Conservation (phyloP, 306 rosid genomes). For the Acacia crassicarpa region DNA sequence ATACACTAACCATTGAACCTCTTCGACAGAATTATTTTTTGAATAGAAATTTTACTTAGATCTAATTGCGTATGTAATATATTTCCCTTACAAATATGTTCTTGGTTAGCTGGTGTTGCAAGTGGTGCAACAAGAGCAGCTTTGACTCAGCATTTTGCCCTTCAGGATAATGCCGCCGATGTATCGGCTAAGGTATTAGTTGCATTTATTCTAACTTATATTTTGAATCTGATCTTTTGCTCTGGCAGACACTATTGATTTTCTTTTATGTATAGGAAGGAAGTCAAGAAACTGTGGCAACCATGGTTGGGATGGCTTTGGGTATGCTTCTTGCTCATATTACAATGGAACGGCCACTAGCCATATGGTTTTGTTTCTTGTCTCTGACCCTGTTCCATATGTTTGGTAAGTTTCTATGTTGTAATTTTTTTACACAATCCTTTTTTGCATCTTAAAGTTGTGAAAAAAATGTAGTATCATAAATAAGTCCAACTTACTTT, state of each 20-base stretch:
- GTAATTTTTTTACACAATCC: neutral
- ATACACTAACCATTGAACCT: constrained; percentile 8
- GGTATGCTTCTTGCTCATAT: constrained; percentile 68
- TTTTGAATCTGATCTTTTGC: constrained; percentile 5
- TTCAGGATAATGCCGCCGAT: constrained; percentile 55
- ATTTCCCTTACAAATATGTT: constrained; percentile 27
- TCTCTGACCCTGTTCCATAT: constrained; percentile 66
- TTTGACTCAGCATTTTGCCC: constrained; percentile 96
- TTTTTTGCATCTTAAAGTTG: constrained; percentile 22
- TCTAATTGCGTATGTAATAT: neutral
- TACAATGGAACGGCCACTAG: constrained; percentile 52
- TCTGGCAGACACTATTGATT: neutral
- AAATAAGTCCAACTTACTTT: neutral
- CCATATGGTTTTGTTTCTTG: constrained; percentile 59
- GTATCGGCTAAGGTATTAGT: constrained; percentile 48
- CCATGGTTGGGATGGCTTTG: constrained; percentile 67
- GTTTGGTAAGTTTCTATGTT: constrained; percentile 50
- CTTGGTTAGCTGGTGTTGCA: constrained; percentile 85
- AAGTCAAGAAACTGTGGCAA: constrained; percentile 62
- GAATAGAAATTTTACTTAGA: neutral
- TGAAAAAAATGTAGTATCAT: neutral
- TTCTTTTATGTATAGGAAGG: constrained; percentile 45
- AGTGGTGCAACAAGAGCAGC: constrained; percentile 99
- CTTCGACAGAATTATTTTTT: neutral
- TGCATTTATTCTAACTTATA: constrained; percentile 8